A percentile compares a stretch with the other conserved stretches of the same genome.
phyloP scores from a whole-genome alignment of 176 grass and related monocot species.

The Paspalum vaginatum region DNA sequence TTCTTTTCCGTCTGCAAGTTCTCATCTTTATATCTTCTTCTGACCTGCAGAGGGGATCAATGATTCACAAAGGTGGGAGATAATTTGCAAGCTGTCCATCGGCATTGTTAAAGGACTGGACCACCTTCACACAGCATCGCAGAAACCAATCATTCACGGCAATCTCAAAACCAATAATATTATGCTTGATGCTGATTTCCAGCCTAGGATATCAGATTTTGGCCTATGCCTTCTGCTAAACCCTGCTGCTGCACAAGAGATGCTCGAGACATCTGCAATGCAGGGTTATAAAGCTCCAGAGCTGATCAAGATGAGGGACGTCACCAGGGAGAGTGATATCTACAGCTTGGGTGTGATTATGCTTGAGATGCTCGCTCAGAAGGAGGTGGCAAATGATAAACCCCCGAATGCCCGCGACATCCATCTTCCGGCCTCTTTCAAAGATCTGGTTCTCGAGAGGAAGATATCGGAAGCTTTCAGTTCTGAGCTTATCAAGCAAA shows the following conservation, averaged over 20 bases:
- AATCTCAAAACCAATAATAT: conserved; percentile 95
- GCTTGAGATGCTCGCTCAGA: conserved; percentile 88
- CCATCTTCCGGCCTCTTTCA: conserved; percentile 65
- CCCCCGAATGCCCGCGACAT: conserved; percentile 53
- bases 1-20: neutral
- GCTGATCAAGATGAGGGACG: conserved; percentile 85
- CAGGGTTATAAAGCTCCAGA: conserved; percentile 88
- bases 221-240: conserved; percentile 84
- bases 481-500: conserved; percentile 56
- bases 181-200: conserved; percentile 86
- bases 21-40: conserved; percentile 30
- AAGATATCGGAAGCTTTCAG: conserved; percentile 69
- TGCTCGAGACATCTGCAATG: conserved; percentile 71
- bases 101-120: conserved; percentile 89
- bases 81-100: conserved; percentile 77
- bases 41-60: conserved; percentile 71
- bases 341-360: conserved; percentile 82
- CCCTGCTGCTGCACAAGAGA: conserved; percentile 58
- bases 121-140: conserved; percentile 76
- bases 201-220: conserved; percentile 84
- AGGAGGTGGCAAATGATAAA: conserved; percentile 44
- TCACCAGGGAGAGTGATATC: conserved; percentile 63
- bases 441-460: conserved; percentile 73
- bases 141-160: conserved; percentile 76
- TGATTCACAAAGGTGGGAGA: conserved; percentile 88